A percentile compares a stretch with the other conserved stretches of the same genome.
phyloP scores from a whole-genome alignment of 306 rosid genomes.

The Casuarina cunninghamiana region DNA sequence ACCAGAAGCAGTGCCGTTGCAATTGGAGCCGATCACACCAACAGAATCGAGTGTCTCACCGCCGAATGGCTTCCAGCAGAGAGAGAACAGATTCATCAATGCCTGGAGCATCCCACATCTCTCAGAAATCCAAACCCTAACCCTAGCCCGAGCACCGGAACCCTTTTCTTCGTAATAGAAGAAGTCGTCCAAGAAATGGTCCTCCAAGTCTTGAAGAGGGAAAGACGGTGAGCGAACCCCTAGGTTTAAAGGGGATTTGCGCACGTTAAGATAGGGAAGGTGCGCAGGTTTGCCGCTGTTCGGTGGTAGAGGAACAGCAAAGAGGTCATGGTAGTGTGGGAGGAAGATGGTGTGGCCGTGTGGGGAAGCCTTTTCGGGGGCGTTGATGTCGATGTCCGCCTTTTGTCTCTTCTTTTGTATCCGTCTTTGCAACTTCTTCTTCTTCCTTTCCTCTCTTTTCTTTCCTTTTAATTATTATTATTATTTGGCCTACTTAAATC shows the following conservation, averaged over 20 bases:
- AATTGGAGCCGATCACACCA: conserved; percentile 41
- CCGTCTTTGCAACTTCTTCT: not conserved
- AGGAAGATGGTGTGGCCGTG: conserved; percentile 56
- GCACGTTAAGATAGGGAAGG: conserved; percentile 34
- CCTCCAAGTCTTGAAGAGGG: conserved; percentile 26
- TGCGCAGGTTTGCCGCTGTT: conserved; percentile 52
- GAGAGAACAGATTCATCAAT: conserved; percentile 86
- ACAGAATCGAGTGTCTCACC: conserved; percentile 38
- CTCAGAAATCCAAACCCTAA: conserved; percentile 74
- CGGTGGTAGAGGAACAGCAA: conserved; percentile 72
- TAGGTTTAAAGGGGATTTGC: conserved; percentile 27
- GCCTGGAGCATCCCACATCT: conserved; percentile 91
- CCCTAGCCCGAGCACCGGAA: conserved; percentile 31
- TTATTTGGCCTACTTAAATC: not conserved
- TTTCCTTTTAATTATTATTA: not conserved
- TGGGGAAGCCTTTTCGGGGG: conserved; percentile 47
- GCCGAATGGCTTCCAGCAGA: conserved; percentile 79
- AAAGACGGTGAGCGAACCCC: conserved; percentile 6
- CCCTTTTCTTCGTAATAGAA: not conserved
- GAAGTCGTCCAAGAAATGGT: not conserved
- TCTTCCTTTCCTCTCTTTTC: not conserved
- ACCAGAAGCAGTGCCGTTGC: conserved; percentile 20
- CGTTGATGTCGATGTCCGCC: conserved; percentile 34
- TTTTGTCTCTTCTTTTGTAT: not conserved
- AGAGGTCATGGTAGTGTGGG: conserved; percentile 53